These are phyloP conservation scores for Gossypium armourianum DNA, from an alignment of 441 rosid genomes.

Conservation along the genomic window DNA sequence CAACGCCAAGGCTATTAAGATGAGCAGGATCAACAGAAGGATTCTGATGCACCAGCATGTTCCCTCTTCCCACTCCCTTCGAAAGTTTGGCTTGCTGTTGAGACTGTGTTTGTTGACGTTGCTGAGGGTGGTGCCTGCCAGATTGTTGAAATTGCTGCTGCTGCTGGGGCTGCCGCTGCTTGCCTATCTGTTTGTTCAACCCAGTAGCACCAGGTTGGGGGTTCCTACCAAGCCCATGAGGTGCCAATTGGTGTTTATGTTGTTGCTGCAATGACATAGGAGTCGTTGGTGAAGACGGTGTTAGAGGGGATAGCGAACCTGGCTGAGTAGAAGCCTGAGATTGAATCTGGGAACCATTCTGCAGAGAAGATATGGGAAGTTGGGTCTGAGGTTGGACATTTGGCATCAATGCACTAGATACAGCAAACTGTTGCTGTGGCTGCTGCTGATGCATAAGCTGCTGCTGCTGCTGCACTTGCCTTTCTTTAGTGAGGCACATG, in stretches of 20 bases:
- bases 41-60: conserved; percentile 49
- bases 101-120: conserved; percentile 46
- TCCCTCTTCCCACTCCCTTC: conserved; percentile 82
- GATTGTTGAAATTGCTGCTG: conserved; percentile 83
- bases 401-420: conserved; percentile 51
- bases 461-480: conserved; percentile 67
- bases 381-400: conserved; percentile 57
- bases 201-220: conserved; percentile 48
- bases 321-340: conserved; percentile 54
- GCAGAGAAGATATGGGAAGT: conserved; percentile 56
- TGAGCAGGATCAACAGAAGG: conserved; percentile 53
- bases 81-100: conserved; percentile 57
- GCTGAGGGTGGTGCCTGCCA: conserved; percentile 77
- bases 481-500: conserved; percentile 47
- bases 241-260: conserved; percentile 54
- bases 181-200: conserved; percentile 62
- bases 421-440: conserved; percentile 37
- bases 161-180: conserved; percentile 38
- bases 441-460: conserved; percentile 44
- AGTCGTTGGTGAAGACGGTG: conserved; percentile 48
- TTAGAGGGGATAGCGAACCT: conserved; percentile 35
- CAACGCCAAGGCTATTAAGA: conserved; percentile 48
- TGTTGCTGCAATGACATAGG: conserved; percentile 52
- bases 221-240: conserved; percentile 48
- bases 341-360: conserved; percentile 57